phyloP scores from a whole-genome alignment of 768 basidiomycete genomes.

The Pleurotus pulmonarius region DNA sequence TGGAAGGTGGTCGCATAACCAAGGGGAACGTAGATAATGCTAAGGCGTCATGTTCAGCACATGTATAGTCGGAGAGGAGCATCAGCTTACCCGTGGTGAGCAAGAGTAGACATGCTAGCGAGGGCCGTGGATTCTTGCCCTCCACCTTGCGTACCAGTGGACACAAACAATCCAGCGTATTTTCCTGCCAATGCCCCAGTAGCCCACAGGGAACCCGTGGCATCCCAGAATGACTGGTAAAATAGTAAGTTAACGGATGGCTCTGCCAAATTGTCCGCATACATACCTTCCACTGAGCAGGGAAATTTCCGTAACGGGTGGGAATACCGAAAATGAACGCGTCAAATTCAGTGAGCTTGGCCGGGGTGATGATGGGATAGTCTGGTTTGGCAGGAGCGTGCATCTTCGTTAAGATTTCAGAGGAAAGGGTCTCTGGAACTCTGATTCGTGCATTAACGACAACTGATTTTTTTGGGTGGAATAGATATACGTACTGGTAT shows the following conservation, averaged over 20 bases:
- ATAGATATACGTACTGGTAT: conserved; percentile 42
- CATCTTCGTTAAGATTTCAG: conserved; percentile 65
- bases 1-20: conserved; percentile 55
- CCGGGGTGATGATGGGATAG: conserved; percentile 64
- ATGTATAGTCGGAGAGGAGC: not conserved
- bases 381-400: conserved; percentile 66
- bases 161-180: conserved; percentile 70
- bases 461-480: not conserved
- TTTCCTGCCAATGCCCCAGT: conserved; percentile 66
- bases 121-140: conserved; percentile 71
- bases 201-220: conserved; percentile 65
- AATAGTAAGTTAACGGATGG: not conserved
- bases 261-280: not conserved
- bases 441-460: conserved; percentile 26
- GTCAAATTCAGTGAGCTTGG: conserved; percentile 55
- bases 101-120: conserved; percentile 49
- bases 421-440: conserved; percentile 74
- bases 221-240: conserved; percentile 69
- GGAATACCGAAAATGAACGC: conserved; percentile 76
- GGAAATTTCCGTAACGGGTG: conserved; percentile 78
- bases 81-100: conserved; percentile 50
- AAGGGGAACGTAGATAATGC: conserved; percentile 67
- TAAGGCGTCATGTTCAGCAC: not conserved
- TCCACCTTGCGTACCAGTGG: conserved; percentile 69
- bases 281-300: conserved; percentile 73